Evolutionary conservation across 345 rosid genomes (phyloP).

Genomic region (Rubroshorea leprosula): DNA sequence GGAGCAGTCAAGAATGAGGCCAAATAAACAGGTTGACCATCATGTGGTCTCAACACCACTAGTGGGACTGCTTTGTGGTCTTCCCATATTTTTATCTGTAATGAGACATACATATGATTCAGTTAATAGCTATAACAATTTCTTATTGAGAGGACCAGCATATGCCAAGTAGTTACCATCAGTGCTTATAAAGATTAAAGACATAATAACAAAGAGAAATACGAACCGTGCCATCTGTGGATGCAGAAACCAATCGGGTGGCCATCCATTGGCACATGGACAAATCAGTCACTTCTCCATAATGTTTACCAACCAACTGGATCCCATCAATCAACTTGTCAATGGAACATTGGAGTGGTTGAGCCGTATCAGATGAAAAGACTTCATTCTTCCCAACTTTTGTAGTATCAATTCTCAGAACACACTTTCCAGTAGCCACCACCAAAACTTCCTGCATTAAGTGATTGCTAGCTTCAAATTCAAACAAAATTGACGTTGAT

Average conservation of each 20-base stretch:
- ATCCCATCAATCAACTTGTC: slow-evolving; percentile 69
- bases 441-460: slow-evolving; percentile 68
- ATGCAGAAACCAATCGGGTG: slow-evolving; percentile 78
- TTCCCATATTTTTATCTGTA: slow-evolving; percentile 92
- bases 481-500: neutral
- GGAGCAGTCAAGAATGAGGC: slow-evolving; percentile 66
- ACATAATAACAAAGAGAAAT: slow-evolving; percentile 8
- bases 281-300: slow-evolving; percentile 87
- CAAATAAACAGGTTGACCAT: slow-evolving; percentile 74
- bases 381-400: slow-evolving; percentile 60
- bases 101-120: neutral
- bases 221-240: slow-evolving; percentile 86
- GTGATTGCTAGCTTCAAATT: neutral
- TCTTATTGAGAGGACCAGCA: neutral
- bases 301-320: slow-evolving; percentile 82
- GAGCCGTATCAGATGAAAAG: slow-evolving; percentile 67
- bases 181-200: slow-evolving; percentile 3
- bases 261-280: slow-evolving; percentile 94
- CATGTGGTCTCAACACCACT: slow-evolving; percentile 71
- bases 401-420: slow-evolving; percentile 66
- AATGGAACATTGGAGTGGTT: slow-evolving; percentile 58
- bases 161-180: neutral
- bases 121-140: neutral
- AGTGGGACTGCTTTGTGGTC: slow-evolving; percentile 65
- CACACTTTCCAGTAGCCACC: slow-evolving; percentile 63